Percentiles rank a stretch among this genome's conserved stretches.
Evolutionary conservation across 192 early-diverging fungal genomes (phyloP).

Genomic region (Obelidium mucronatum): DNA sequence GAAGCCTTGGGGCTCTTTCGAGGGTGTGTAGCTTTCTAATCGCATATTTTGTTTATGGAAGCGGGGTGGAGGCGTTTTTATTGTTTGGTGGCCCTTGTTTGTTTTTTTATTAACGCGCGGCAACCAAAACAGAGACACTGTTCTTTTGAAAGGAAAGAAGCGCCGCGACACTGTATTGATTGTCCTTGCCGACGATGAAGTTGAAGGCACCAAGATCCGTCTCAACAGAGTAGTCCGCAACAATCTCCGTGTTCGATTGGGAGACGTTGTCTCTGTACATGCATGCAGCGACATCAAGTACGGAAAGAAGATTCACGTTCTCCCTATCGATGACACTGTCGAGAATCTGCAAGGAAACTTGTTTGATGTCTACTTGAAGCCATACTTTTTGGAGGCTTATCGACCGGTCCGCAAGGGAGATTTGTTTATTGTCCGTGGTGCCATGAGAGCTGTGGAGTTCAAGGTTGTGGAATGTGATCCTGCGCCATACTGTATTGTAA

Average conservation of each 20-base stretch:
- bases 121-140: conserved; percentile 70
- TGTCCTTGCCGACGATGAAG: conserved; percentile 88
- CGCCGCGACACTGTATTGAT: conserved; percentile 96
- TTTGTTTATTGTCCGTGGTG: conserved; percentile 90
- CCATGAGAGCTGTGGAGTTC: conserved; percentile 99
- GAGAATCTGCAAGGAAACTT: conserved; percentile 97
- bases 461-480: conserved; percentile 97
- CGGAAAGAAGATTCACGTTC: conserved; percentile 94
- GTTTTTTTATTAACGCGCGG: background rate
- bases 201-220: conserved; percentile 91
- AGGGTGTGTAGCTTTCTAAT: conserved; percentile 61
- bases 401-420: conserved; percentile 96
- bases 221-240: conserved; percentile 96
- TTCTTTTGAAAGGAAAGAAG: conserved; percentile 98
- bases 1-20: conserved; percentile 92
- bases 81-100: background rate
- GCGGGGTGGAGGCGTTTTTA: background rate
- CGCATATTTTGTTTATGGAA: no score
- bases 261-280: conserved; percentile 96
- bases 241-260: conserved; percentile 94
- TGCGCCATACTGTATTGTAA: conserved; percentile 94
- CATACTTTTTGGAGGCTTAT: conserved; percentile 98
- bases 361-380: conserved; percentile 98
- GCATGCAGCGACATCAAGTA: conserved; percentile 97
- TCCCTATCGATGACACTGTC: conserved; percentile 97